A percentile compares a stretch with the other conserved stretches of the same genome.
These are phyloP conservation scores for Ogataea saltuana DNA, from an alignment of 805 yeast species.

Conservation along the genomic window DNA sequence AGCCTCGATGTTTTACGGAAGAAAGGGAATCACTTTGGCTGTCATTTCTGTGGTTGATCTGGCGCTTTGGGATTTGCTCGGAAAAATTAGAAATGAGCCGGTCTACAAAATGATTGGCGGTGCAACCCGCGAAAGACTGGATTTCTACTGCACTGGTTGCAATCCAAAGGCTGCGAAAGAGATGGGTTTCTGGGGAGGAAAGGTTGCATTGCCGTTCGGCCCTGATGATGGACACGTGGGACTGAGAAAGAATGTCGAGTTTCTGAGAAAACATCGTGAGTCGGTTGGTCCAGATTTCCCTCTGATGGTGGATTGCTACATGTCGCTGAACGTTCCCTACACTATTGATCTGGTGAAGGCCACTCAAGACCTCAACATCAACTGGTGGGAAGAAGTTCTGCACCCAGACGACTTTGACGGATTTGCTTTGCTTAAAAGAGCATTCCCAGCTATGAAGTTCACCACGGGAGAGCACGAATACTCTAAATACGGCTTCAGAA, in stretches of 20 bases:
- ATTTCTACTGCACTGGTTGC: conserved; percentile 52
- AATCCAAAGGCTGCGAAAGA: conserved; percentile 48
- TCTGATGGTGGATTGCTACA: conserved; percentile 54
- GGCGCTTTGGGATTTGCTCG: conserved; percentile 52
- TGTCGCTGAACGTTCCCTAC: conserved; percentile 51
- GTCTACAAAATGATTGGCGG: conserved; percentile 55
- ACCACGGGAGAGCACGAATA: conserved; percentile 57
- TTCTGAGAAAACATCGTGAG: conserved; percentile 44
- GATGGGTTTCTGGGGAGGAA: conserved; percentile 57
- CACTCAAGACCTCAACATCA: conserved; percentile 46
- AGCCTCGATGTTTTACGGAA: conserved; percentile 52
- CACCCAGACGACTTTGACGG: conserved; percentile 56
- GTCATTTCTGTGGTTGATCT: conserved; percentile 48
- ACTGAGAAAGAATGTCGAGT: conserved; percentile 46
- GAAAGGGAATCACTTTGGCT: conserved; percentile 51
- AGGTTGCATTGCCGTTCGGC: conserved; percentile 51
- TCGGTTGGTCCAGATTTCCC: conserved; percentile 54
- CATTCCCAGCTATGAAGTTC: conserved; percentile 48
- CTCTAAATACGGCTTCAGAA: conserved; percentile 51
- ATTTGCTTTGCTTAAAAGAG: conserved; percentile 45
- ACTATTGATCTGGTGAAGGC: conserved; percentile 47
- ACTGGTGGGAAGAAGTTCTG: conserved; percentile 54
- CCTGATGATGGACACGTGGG: conserved; percentile 54
- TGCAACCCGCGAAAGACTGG: conserved; percentile 45
- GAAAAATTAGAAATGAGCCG: conserved; percentile 51